Conservation (phyloP, 139 green algal genomes). For the Coelastrella sp. region DNA sequence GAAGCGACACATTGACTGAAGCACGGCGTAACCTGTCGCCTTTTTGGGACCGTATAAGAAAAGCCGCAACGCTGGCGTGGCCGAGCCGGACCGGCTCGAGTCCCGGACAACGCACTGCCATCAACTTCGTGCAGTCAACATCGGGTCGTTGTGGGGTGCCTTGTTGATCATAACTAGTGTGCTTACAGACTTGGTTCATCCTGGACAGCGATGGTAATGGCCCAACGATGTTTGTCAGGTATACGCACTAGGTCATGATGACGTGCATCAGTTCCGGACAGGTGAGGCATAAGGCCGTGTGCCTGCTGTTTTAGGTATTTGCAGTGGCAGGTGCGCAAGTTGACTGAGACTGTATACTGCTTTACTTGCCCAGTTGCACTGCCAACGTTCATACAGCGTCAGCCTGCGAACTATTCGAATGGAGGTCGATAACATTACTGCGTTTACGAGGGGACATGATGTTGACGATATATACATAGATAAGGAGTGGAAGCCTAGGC, state of each 20-base stretch:
- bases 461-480: conserved; percentile 2
- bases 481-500: neutral
- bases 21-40: too few relatives aligned
- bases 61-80: too few relatives aligned
- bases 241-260: neutral
- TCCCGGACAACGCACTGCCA: too few relatives aligned
- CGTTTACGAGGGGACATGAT: neutral
- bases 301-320: neutral
- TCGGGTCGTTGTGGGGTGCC: too few relatives aligned
- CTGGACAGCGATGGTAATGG: too few relatives aligned
- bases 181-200: too few relatives aligned
- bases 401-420: neutral
- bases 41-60: too few relatives aligned
- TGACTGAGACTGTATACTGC: neutral
- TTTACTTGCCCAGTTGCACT: neutral
- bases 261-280: neutral
- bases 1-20: too few relatives aligned
- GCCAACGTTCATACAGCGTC: neutral
- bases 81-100: too few relatives aligned
- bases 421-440: neutral
- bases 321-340: neutral
- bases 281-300: neutral
- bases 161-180: too few relatives aligned
- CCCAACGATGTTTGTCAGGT: too few relatives aligned
- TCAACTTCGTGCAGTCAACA: too few relatives aligned